These are phyloP conservation scores for Starmerella sirachaensis DNA, from an alignment of 805 yeast species.

Conservation along the genomic window DNA sequence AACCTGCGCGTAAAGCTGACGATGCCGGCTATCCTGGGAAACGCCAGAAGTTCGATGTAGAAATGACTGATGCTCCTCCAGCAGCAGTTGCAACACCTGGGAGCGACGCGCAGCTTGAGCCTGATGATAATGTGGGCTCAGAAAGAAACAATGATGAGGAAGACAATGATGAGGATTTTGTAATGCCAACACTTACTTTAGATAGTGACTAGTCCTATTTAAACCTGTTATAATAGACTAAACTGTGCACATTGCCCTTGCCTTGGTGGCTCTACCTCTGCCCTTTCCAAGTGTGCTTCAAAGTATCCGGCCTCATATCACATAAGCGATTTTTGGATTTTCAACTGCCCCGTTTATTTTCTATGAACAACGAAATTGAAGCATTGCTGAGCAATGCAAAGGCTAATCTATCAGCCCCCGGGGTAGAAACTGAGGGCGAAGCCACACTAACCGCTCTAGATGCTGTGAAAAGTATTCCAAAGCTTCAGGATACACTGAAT, in stretches of 20 bases:
- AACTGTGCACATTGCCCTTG: too few relatives aligned
- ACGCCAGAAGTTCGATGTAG: conserved; percentile 3
- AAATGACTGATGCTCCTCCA: too few relatives aligned
- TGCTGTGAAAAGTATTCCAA: conserved; percentile 7
- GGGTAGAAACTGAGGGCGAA: conserved; percentile 23
- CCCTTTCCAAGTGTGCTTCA: too few relatives aligned
- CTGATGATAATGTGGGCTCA: too few relatives aligned
- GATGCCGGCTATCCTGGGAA: conserved; percentile 7
- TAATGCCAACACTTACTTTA: conserved; percentile 19
- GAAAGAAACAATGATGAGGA: not conserved
- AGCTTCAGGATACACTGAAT: not conserved
- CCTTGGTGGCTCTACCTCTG: too few relatives aligned
- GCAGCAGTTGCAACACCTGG: too few relatives aligned
- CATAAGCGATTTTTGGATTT: too few relatives aligned
- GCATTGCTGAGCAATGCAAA: conserved; percentile 12
- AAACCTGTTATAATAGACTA: too few relatives aligned
- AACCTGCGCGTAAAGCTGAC: conserved; percentile 1
- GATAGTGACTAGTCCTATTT: conserved; percentile 23
- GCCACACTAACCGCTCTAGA: not conserved
- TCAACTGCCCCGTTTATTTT: too few relatives aligned
- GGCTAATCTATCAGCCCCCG: conserved; percentile 14
- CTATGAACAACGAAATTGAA: conserved; percentile 15
- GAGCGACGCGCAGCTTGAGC: not conserved
- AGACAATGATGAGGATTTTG: conserved; percentile 15
- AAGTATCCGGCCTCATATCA: too few relatives aligned